Base-by-base conservation (phyloP, 1,139 yeast genomes). In the Blastobotrys arbuscula region DNA sequence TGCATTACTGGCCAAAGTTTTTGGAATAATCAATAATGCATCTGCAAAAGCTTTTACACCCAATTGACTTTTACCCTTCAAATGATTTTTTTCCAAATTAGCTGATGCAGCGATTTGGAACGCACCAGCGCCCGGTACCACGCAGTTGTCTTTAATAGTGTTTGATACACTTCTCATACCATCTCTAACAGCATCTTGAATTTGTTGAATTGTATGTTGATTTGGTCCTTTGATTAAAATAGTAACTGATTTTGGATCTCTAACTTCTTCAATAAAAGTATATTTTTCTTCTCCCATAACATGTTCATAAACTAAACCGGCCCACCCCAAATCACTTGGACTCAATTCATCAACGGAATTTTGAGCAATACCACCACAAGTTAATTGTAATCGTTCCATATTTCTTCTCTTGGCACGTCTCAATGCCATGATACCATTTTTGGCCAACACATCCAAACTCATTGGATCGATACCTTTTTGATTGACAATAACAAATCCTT, bases 391-490 rank as follows among this genome's bases (percentile, higher is more conserved):
- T 66, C 99, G 82, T 72, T 94, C 99, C 98, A 94, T 92, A 69
- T 94, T 94, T 73, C 99, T 84, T 75, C 99, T 81, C 75, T 94
- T 94, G 42, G 99, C 99, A 66, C 98, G 82, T 74, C 99, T 83
- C 61, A 94, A 76, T 1, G 98, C 98, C 59, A 92, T 74, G 59
- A 94, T 92, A 57, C 87, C 88, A 68, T 94, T 85, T 67, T 88
- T 89, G 48, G 97, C 97, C 57, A 94, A 76, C 13, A 90, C 83
- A 65, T 94, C 98, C 56, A 94, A 74, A 15, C 97, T 89, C 94
- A 92, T 85, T 55, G 99, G 99, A 66, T 94, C 99, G 59, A 94
- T 94, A 59, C 99, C 98, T 75, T 94, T 94, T 71, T 94, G 99
- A 71, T 94, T 94, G 67, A 94, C 86, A 52, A 94, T 87, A 50